Conservation (phyloP, 495 filamentous ascomycete species). For the Talaromyces ruber region DNA sequence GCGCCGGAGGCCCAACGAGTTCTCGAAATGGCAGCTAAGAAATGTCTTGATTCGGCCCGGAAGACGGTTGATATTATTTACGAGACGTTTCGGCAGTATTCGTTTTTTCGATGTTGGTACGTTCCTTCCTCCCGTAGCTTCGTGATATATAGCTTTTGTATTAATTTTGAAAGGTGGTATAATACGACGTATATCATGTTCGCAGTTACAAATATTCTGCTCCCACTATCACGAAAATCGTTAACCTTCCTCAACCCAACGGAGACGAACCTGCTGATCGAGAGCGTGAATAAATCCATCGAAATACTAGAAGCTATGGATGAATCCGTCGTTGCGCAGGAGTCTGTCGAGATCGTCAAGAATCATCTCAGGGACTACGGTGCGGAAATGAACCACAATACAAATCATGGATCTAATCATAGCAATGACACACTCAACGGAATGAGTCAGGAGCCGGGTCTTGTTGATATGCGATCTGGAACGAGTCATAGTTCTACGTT, state of each 20-base stretch:
- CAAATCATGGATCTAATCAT: slow-evolving; percentile 1
- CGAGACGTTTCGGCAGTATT: slow-evolving; percentile 32
- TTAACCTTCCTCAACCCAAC: slow-evolving; percentile 17
- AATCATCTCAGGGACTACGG: slow-evolving; percentile 22
- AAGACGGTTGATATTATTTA: slow-evolving; percentile 33
- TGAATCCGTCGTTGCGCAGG: slow-evolving; percentile 29
- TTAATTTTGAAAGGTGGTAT: too few relatives aligned
- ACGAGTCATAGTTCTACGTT: neutral
- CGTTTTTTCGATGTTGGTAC: slow-evolving; percentile 37
- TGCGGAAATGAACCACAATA: slow-evolving; percentile 14
- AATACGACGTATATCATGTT: slow-evolving; percentile 38
- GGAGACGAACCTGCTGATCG: slow-evolving; percentile 23
- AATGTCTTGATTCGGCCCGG: slow-evolving; percentile 29
- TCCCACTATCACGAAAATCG: neutral
- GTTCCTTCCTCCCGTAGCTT: too few relatives aligned
- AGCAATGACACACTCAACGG: neutral
- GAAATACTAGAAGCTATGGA: slow-evolving; percentile 38
- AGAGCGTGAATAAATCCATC: slow-evolving; percentile 28
- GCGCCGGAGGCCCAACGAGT: neutral
- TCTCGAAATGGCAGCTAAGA: slow-evolving; percentile 18
- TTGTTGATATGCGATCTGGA: neutral
- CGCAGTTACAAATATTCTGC: slow-evolving; percentile 30
- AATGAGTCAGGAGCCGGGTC: neutral
- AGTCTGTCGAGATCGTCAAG: slow-evolving; percentile 30
- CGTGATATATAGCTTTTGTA: too few relatives aligned